Percentiles rank a stretch among this genome's conserved stretches.
Evolutionary conservation across 345 rosid genomes (phyloP).

Genomic region (Dovyalis caffra): DNA sequence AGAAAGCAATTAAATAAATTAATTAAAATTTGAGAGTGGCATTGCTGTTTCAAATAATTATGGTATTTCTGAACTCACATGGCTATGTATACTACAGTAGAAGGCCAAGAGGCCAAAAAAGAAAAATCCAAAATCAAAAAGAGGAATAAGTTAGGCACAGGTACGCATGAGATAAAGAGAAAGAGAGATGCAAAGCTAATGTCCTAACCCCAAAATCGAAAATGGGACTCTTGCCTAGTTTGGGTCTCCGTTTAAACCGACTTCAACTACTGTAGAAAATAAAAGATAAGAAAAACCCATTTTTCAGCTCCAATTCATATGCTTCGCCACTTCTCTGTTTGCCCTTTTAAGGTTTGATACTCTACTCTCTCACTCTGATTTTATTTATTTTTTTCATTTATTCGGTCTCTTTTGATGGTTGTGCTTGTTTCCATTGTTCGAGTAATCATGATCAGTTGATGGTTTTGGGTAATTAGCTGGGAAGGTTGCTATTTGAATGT

Average conservation of each 20-base stretch:
- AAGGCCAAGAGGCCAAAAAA: constrained; percentile 7
- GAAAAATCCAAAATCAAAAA: neutral
- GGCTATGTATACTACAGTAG: neutral
- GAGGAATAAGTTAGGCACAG: neutral
- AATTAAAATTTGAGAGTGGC: neutral
- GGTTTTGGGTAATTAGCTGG: neutral
- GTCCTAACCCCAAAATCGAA: neutral
- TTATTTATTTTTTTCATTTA: neutral
- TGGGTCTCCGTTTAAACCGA: neutral
- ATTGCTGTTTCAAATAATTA: constrained; percentile 7
- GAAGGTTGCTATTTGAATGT: neutral
- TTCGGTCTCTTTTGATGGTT: neutral
- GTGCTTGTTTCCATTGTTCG: neutral
- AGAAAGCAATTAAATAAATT: neutral
- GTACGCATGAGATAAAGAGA: neutral
- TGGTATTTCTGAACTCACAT: neutral
- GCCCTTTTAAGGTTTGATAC: neutral
- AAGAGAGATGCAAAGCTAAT: neutral
- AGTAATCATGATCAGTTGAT: neutral
- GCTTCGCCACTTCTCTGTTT: neutral
- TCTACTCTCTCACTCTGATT: neutral
- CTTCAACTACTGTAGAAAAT: neutral
- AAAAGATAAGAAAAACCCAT: neutral
- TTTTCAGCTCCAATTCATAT: neutral
- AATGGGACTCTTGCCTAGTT: neutral